Conservation (phyloP, 495 filamentous ascomycete genomes). For the Talaromyces stipitatus region DNA sequence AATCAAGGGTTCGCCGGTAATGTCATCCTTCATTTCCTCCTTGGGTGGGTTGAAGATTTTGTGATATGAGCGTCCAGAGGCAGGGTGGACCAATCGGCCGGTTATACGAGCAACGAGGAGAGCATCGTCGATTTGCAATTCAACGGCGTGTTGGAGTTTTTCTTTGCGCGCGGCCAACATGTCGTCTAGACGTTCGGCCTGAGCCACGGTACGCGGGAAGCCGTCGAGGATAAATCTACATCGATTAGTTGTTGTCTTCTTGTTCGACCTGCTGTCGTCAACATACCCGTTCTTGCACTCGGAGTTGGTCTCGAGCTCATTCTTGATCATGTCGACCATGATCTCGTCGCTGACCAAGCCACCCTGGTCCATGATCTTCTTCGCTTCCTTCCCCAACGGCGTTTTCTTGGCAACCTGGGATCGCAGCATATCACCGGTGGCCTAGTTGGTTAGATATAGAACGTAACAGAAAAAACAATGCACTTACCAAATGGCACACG, state of each 20-base stretch:
- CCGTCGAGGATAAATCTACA: slow-evolving; percentile 95
- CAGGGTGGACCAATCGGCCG: slow-evolving; percentile 90
- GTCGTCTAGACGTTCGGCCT: slow-evolving; percentile 87
- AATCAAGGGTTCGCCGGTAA: slow-evolving; percentile 94
- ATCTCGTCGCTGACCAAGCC: slow-evolving; percentile 98
- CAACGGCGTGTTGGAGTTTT: slow-evolving; percentile 84
- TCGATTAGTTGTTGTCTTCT: slow-evolving; percentile 9
- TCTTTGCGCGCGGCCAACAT: slow-evolving; percentile 73
- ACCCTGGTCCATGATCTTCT: slow-evolving; percentile 99
- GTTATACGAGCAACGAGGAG: slow-evolving; percentile 95
- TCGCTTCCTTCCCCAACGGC: slow-evolving; percentile 84
- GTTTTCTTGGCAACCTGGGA: slow-evolving; percentile 99
- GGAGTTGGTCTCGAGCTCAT: slow-evolving; percentile 83
- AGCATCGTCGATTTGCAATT: slow-evolving; percentile 92
- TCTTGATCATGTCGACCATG: slow-evolving; percentile 98
- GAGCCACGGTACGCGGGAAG: slow-evolving; percentile 92
- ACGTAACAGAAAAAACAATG: slow-evolving; percentile 4
- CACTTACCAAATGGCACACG: slow-evolving; percentile 87
- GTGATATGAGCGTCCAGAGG: slow-evolving; percentile 94
- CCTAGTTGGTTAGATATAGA: slow-evolving; percentile 41
- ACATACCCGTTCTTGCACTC: slow-evolving; percentile 93
- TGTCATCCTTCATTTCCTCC: slow-evolving; percentile 84
- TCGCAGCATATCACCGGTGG: slow-evolving; percentile 98
- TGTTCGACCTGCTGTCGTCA: neutral
- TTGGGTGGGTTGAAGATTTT: slow-evolving; percentile 98